Percentiles rank a stretch among this genome's conserved stretches.
Evolutionary conservation across 768 basidiomycete species (phyloP).

Genomic region (Thelephora ganbajun): DNA sequence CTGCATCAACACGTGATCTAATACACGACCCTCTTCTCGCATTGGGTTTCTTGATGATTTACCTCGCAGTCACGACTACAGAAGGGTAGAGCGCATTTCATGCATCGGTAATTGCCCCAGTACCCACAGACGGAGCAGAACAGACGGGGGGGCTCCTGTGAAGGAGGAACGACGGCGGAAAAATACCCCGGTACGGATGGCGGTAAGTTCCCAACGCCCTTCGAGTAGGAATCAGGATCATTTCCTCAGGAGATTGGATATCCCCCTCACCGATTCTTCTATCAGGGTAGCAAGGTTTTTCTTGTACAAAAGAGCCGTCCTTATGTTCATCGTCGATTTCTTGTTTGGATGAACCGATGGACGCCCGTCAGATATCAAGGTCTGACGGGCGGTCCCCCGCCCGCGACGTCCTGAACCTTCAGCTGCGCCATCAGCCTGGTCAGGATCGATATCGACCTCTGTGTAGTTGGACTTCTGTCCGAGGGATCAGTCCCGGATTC

Average conservation of each 20-base stretch:
- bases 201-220: constrained; percentile 49
- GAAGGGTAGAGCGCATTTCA: constrained; percentile 61
- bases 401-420: constrained; percentile 27
- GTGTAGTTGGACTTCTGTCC: constrained; percentile 65
- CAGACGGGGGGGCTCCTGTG: constrained; percentile 50
- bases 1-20: background rate
- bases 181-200: constrained; percentile 52
- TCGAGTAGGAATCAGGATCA: background rate
- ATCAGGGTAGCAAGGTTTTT: constrained; percentile 63
- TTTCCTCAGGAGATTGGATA: background rate
- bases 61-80: constrained; percentile 62
- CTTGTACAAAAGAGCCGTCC: constrained; percentile 69
- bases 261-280: constrained; percentile 69
- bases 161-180: constrained; percentile 46
- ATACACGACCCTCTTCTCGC: constrained; percentile 57
- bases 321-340: constrained; percentile 71
- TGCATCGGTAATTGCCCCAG: constrained; percentile 69
- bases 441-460: constrained; percentile 30
- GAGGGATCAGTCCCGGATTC: constrained; percentile 4
- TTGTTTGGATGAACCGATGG: constrained; percentile 45
- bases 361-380: constrained; percentile 65
- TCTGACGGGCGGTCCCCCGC: constrained; percentile 58
- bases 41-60: constrained; percentile 69
- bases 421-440: constrained; percentile 30
- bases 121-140: constrained; percentile 84